Percentiles rank a stretch among this genome's conserved stretches.
Conservation (phyloP, 2,329 filamentous ascomycete species). For the Pyricularia grisea region DNA sequence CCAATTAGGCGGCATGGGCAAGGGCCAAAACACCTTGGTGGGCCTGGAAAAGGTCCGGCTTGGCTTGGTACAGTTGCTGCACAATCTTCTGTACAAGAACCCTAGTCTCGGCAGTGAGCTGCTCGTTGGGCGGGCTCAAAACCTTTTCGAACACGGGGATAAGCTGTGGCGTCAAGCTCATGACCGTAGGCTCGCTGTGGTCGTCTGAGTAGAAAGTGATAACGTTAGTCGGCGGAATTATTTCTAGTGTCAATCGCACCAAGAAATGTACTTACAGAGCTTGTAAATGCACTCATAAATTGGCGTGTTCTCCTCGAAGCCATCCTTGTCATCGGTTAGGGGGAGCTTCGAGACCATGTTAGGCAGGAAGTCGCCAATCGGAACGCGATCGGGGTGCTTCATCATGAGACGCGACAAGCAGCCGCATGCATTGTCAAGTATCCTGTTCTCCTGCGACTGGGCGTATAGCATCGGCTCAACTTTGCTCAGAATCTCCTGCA, state of each 20-base stretch:
- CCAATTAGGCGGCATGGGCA: constrained; percentile 7
- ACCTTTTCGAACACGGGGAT: constrained; percentile 66
- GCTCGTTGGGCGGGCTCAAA: constrained; percentile 60
- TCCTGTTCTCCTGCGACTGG: constrained; percentile 55
- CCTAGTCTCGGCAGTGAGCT: constrained; percentile 65
- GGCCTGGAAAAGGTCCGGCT: constrained; percentile 20
- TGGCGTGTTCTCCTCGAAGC: constrained; percentile 93
- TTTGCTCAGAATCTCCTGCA: constrained; percentile 70
- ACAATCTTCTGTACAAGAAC: constrained; percentile 57
- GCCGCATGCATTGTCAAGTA: constrained; percentile 88
- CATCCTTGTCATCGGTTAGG: constrained; percentile 56
- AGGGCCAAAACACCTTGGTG: constrained; percentile 20
- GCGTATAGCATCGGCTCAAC: constrained; percentile 77
- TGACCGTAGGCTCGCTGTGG: constrained; percentile 57
- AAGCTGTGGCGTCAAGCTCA: constrained; percentile 59
- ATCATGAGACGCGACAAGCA: constrained; percentile 89
- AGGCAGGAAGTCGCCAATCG: constrained; percentile 73
- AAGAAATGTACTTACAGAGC: constrained; percentile 53
- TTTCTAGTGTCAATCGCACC: not conserved
- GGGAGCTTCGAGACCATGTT: constrained; percentile 71
- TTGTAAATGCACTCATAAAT: constrained; percentile 85
- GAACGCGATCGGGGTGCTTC: constrained; percentile 74
- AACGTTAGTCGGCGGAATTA: constrained; percentile 12
- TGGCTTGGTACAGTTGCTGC: constrained; percentile 27
- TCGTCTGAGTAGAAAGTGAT: constrained; percentile 37